Conservation (phyloP, 176 grass and related monocot genomes). For the Dendrocalamus sinicus region DNA sequence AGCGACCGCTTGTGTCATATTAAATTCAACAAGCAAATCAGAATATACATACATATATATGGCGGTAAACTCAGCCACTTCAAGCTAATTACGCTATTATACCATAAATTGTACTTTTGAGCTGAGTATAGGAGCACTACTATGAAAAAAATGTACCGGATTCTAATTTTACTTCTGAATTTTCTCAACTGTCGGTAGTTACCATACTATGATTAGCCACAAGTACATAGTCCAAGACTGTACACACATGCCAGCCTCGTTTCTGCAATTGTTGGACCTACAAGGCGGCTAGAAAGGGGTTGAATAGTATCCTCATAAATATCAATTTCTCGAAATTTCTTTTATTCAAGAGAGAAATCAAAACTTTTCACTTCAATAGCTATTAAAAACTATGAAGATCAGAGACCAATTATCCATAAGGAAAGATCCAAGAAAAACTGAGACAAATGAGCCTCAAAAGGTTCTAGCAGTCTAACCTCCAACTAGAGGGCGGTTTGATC, state of each 20-base stretch:
- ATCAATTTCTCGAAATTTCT: too few species aligned
- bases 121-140: neutral
- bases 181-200: neutral
- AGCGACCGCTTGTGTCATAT: neutral
- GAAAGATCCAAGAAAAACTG: too few species aligned
- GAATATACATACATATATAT: neutral
- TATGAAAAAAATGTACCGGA: neutral
- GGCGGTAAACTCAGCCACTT: neutral
- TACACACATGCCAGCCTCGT: constrained; percentile 26
- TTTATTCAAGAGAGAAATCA: too few species aligned
- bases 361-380: too few species aligned
- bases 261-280: neutral
- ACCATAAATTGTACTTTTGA: too few species aligned
- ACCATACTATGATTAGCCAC: neutral
- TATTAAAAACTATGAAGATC: too few species aligned
- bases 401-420: too few species aligned
- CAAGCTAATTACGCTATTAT: neutral
- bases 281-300: too few species aligned
- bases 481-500: too few species aligned
- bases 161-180: neutral
- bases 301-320: too few species aligned
- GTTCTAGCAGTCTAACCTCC: too few species aligned
- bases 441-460: too few species aligned
- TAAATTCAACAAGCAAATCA: neutral
- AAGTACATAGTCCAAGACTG: constrained; percentile 1